phyloP scores from a whole-genome alignment of 208 protist genomes.

The Angomonas ambiguus region DNA sequence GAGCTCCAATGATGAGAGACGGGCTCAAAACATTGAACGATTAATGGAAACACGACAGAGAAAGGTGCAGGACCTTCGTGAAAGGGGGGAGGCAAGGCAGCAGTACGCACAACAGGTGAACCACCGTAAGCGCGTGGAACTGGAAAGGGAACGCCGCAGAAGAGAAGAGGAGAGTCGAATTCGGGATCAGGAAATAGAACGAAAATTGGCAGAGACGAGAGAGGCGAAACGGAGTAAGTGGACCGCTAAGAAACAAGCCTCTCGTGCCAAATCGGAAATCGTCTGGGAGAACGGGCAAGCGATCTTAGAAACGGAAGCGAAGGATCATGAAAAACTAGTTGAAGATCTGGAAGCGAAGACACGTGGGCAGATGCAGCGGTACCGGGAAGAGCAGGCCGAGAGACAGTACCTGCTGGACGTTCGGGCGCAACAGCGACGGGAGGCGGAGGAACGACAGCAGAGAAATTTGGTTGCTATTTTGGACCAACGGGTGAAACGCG shows the following conservation, averaged over 20 bases:
- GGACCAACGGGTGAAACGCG: conserved; percentile 47
- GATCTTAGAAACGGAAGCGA: conserved; percentile 27
- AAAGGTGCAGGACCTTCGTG: conserved; percentile 40
- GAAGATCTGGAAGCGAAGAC: conserved; percentile 48
- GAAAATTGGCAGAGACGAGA: conserved; percentile 37
- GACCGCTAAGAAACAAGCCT: conserved; percentile 28
- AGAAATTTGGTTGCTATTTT: conserved; percentile 35
- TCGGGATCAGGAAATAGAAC: conserved; percentile 36
- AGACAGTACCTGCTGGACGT: conserved; percentile 41
- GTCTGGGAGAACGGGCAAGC: conserved; percentile 42
- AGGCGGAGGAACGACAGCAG: conserved; percentile 40
- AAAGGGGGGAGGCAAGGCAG: conserved; percentile 29
- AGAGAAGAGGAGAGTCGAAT: conserved; percentile 20
- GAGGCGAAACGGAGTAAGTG: conserved; percentile 33
- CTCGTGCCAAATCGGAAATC: conserved; percentile 32
- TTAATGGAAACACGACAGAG: conserved; percentile 42
- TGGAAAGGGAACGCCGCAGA: conserved; percentile 27
- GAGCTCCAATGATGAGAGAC: conserved; percentile 35
- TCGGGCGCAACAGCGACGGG: conserved; percentile 22
- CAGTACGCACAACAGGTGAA: conserved; percentile 31
- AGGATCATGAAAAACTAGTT: conserved; percentile 45
- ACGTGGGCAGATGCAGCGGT: conserved; percentile 45
- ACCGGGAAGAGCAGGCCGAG: conserved; percentile 46
- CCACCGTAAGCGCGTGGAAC: conserved; percentile 20
- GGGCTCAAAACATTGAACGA: conserved; percentile 30